Percentiles rank a stretch among this genome's conserved stretches.
phyloP scores from a whole-genome alignment of 495 filamentous ascomycete species.

The Wilcoxina mikolae region DNA sequence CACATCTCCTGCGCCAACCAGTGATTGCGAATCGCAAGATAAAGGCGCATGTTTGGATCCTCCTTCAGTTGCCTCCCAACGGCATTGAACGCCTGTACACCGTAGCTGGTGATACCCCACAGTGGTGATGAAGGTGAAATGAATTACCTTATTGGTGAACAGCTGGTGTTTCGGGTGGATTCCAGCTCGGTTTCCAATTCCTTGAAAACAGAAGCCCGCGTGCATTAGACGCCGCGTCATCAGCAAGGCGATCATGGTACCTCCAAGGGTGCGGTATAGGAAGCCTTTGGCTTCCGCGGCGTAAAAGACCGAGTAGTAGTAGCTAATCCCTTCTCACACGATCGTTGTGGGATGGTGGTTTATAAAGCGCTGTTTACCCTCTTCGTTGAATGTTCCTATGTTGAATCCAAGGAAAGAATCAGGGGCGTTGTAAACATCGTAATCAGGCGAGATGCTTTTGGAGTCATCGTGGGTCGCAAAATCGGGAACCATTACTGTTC shows the following conservation, averaged over 20 bases:
- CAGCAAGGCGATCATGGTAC: slow-evolving; percentile 1
- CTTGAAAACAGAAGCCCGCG: not conserved
- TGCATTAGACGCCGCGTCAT: not conserved
- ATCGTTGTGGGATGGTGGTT: slow-evolving; percentile 4
- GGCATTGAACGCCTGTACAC: slow-evolving; percentile 13
- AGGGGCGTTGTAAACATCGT: too few relatives aligned
- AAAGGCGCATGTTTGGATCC: slow-evolving; percentile 13
- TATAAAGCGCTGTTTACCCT: too few relatives aligned
- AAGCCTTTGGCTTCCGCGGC: slow-evolving; percentile 20
- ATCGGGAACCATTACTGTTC: too few relatives aligned
- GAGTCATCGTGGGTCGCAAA: too few relatives aligned
- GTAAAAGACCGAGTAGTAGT: slow-evolving; percentile 22
- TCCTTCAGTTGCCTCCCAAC: slow-evolving; percentile 8
- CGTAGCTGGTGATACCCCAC: slow-evolving; percentile 17
- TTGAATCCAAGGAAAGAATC: too few relatives aligned
- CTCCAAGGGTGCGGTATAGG: slow-evolving; percentile 8
- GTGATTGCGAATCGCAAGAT: not conserved
- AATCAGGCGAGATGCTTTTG: too few relatives aligned
- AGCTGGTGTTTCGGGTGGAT: not conserved
- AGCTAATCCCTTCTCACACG: slow-evolving; percentile 13
- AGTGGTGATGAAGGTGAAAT: slow-evolving; percentile 1
- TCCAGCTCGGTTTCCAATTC: not conserved
- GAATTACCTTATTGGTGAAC: not conserved
- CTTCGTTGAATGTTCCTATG: too few relatives aligned
- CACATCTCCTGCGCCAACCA: not conserved